These are phyloP conservation scores for Xanthoparmelia taractica DNA, from an alignment of 495 filamentous ascomycete species.

Conservation along the genomic window DNA sequence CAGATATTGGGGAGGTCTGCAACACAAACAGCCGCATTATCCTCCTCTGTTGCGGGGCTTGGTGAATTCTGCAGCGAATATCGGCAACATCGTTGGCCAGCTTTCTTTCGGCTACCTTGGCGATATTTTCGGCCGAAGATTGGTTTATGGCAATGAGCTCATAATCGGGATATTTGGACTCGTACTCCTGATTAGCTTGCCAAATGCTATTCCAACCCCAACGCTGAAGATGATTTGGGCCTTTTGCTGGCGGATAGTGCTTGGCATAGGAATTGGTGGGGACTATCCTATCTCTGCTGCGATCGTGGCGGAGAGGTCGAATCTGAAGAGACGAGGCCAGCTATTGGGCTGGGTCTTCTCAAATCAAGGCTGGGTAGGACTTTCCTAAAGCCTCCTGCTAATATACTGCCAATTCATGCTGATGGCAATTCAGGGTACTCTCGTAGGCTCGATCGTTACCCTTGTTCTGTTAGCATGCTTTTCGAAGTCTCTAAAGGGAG, in stretches of 20 bases:
- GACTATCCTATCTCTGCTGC: constrained; percentile 52
- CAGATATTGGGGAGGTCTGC: constrained; percentile 18
- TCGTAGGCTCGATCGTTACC: constrained; percentile 19
- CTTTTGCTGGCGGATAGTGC: constrained; percentile 19
- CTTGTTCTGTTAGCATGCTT: constrained; percentile 21
- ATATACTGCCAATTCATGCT: not conserved
- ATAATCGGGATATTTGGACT: constrained; percentile 16
- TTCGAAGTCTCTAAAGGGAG: constrained; percentile 6
- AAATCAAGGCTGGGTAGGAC: constrained; percentile 15
- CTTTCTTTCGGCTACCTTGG: constrained; percentile 18
- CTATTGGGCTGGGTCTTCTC: constrained; percentile 19
- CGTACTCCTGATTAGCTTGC: constrained; percentile 16
- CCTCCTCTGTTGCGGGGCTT: constrained; percentile 18
- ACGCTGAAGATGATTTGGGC: constrained; percentile 13
- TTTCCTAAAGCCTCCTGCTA: not conserved
- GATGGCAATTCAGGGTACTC: constrained; percentile 13
- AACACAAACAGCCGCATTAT: constrained; percentile 13
- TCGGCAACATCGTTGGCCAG: constrained; percentile 18
- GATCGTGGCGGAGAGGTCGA: constrained; percentile 33
- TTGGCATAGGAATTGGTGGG: constrained; percentile 38
- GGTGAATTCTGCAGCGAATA: constrained; percentile 16
- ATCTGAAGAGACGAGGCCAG: constrained; percentile 19
- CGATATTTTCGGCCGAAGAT: constrained; percentile 16
- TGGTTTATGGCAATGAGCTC: constrained; percentile 20
- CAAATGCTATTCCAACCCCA: constrained; percentile 15